These are phyloP conservation scores for Arabidopsis arenosa DNA, from an alignment of 345 rosid genomes.

Conservation along the genomic window DNA sequence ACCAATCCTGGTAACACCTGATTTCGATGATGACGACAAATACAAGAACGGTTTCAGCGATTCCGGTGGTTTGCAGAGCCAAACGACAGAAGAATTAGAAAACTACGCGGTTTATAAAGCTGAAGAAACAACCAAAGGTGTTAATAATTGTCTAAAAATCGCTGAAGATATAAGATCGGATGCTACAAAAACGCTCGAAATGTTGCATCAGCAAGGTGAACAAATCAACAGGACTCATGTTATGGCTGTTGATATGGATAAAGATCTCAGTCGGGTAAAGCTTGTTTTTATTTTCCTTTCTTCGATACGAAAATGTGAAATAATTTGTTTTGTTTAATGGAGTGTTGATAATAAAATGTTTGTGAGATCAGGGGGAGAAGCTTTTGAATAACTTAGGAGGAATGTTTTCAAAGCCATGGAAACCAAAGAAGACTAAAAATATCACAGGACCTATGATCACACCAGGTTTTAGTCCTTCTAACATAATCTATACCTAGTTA, in stretches of 20 bases:
- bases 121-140: constrained; percentile 80
- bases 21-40: constrained; percentile 46
- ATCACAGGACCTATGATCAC: constrained; percentile 74
- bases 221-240: constrained; percentile 80
- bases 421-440: constrained; percentile 76
- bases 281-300: neutral
- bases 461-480: constrained; percentile 51
- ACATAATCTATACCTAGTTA: neutral
- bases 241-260: constrained; percentile 76
- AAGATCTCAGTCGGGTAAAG: constrained; percentile 76
- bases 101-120: constrained; percentile 81
- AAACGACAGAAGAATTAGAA: constrained; percentile 83
- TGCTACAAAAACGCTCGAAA: constrained; percentile 79
- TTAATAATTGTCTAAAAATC: constrained; percentile 76
- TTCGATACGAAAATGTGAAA: neutral
- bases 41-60: constrained; percentile 71
- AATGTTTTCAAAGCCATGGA: constrained; percentile 93
- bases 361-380: constrained; percentile 78
- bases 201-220: constrained; percentile 86
- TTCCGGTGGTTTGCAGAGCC: constrained; percentile 77
- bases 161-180: constrained; percentile 82
- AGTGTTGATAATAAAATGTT: neutral
- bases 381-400: constrained; percentile 91
- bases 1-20: constrained; percentile 55
- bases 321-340: neutral